phyloP scores from a whole-genome alignment of 805 yeast genomes.

The Myxozyma udenii region DNA sequence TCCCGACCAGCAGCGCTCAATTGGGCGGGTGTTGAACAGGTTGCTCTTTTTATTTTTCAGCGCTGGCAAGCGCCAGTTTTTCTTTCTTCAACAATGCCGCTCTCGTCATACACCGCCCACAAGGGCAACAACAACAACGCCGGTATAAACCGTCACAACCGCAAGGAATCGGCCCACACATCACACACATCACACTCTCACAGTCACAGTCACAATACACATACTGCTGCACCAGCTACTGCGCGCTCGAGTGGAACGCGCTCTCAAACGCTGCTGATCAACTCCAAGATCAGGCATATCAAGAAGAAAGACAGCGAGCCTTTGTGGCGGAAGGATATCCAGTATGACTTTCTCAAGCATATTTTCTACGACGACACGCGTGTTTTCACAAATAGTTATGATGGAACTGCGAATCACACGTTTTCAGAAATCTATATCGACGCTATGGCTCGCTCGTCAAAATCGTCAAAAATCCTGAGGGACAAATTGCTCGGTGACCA shows the following conservation, averaged over 20 bases:
- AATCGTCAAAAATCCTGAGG: constrained; percentile 76
- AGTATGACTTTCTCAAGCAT: constrained; percentile 66
- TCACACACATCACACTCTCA: neutral
- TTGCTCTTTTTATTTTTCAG: no score
- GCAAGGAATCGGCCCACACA: neutral
- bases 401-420: constrained; percentile 51
- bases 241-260: constrained; percentile 15
- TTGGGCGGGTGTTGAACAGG: no score
- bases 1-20: no score
- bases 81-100: no score
- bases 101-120: constrained; percentile 7
- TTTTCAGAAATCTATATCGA: constrained; percentile 81
- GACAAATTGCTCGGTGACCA: constrained; percentile 69
- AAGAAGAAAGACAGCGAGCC: constrained; percentile 93
- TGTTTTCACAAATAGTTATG: constrained; percentile 55
- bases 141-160: constrained; percentile 1
- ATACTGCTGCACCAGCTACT: constrained; percentile 1
- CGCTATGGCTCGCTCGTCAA: constrained; percentile 75
- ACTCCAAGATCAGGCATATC: constrained; percentile 44
- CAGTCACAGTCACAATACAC: neutral
- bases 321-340: constrained; percentile 83
- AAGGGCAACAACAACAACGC: constrained; percentile 3
- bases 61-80: no score
- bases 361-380: constrained; percentile 61
- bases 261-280: constrained; percentile 27